These are phyloP conservation scores for Botrytis paeoniae DNA, from an alignment of 2,329 filamentous ascomycete species.

Conservation along the genomic window DNA sequence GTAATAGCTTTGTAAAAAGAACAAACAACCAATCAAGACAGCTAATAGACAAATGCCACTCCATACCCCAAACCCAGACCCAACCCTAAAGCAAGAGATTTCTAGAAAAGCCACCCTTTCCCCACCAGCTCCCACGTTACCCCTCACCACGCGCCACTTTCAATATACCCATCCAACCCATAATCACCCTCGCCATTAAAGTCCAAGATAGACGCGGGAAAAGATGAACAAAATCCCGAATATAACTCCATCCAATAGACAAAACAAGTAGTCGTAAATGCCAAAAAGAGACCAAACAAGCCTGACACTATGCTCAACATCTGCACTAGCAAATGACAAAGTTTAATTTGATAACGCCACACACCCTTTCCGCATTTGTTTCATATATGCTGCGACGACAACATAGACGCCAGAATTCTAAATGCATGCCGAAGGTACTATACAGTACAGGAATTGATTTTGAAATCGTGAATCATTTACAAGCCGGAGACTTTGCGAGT, in stretches of 20 bases:
- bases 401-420: conserved; percentile 16
- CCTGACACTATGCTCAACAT: conserved; percentile 18
- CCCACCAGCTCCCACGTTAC: conserved; percentile 1
- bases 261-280: conserved; percentile 13
- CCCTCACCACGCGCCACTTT: conserved; percentile 6
- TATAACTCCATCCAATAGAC: conserved; percentile 10
- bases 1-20: conserved; percentile 7
- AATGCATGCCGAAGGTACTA: conserved; percentile 26
- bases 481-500: conserved; percentile 37
- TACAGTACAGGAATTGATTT: conserved; percentile 32
- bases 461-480: conserved; percentile 26
- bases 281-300: conserved; percentile 14
- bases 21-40: conserved; percentile 11
- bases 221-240: conserved; percentile 9
- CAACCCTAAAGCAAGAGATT: neutral
- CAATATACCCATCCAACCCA: conserved; percentile 15
- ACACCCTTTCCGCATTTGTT: conserved; percentile 16
- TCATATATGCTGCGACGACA: conserved; percentile 17
- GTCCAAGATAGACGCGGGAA: conserved; percentile 1
- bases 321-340: conserved; percentile 18
- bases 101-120: conserved; percentile 7
- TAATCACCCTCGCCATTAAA: conserved; percentile 8
- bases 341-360: conserved; percentile 16
- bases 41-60: neutral
- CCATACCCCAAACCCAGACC: conserved; percentile 6